Evolutionary conservation across 2,329 filamentous ascomycete species (phyloP).

Genomic region (Neurospora crassa): DNA sequence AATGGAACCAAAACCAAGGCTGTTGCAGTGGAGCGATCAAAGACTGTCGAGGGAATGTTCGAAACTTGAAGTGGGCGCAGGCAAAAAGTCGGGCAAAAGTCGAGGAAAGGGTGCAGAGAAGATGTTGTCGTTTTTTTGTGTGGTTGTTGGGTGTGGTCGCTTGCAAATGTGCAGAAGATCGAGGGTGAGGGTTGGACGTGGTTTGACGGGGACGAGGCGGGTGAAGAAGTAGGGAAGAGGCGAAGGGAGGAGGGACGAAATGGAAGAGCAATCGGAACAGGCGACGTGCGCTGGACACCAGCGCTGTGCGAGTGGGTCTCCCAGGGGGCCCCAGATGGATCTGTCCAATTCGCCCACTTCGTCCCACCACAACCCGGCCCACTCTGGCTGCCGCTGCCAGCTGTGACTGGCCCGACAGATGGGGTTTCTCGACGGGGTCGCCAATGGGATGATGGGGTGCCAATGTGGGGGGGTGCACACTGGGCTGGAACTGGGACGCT

Average conservation of each 20-base stretch:
- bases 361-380: background rate
- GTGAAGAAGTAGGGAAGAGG: constrained; percentile 20
- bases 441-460: constrained; percentile 5
- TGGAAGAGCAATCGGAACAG: constrained; percentile 12
- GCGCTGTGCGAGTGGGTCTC: constrained; percentile 11
- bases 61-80: background rate
- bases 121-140: constrained; percentile 4
- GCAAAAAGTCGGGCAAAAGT: background rate
- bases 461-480: background rate
- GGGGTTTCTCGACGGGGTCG: constrained; percentile 13
- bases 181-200: constrained; percentile 12
- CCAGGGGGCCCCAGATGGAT: background rate
- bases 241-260: constrained; percentile 16
- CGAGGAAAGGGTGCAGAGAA: background rate
- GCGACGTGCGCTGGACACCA: constrained; percentile 16
- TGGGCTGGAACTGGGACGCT: background rate
- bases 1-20: constrained; percentile 12
- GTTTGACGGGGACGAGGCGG: constrained; percentile 16
- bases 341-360: background rate
- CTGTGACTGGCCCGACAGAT: constrained; percentile 6
- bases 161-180: constrained; percentile 7
- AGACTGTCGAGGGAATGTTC: background rate
- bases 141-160: constrained; percentile 6
- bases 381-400: background rate
- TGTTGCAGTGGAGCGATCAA: background rate